phyloP scores from a whole-genome alignment of 2,329 filamentous ascomycete species.

The Pseudonectria foliicola region DNA sequence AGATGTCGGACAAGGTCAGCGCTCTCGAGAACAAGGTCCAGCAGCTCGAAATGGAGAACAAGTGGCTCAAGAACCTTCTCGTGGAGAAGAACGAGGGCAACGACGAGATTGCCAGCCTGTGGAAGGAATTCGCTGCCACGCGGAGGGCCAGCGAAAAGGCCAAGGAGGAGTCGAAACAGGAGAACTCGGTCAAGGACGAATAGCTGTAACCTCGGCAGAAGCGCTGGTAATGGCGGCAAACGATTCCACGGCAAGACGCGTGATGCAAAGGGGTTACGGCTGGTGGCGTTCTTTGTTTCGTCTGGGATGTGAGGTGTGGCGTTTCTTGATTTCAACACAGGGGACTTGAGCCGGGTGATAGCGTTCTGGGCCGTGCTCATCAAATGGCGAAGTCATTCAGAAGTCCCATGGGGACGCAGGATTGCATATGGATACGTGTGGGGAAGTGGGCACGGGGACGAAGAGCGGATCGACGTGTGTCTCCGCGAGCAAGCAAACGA shows the following conservation, averaged over 20 bases:
- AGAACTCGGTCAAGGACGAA: conserved; percentile 19
- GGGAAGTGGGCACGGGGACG: no score
- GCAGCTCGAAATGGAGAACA: conserved; percentile 76
- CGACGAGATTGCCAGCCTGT: conserved; percentile 43
- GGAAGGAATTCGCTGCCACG: conserved; percentile 40
- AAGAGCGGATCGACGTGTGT: no score
- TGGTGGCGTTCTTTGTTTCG: conserved; percentile 17
- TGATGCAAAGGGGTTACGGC: conserved; percentile 8
- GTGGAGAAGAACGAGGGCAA: conserved; percentile 71
- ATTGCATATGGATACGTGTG: no score
- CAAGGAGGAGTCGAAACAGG: conserved; percentile 22
- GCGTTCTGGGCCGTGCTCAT: no score
- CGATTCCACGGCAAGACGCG: conserved; percentile 10
- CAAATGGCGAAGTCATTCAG: no score
- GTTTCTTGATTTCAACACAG: conserved; percentile 14
- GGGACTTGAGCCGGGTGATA: no score
- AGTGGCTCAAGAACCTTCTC: conserved; percentile 72
- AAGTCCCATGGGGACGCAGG: no score
- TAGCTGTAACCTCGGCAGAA: conserved; percentile 9
- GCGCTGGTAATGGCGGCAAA: conserved; percentile 2
- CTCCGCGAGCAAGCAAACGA: no score
- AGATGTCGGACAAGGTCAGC: conserved; percentile 73
- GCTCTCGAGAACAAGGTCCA: conserved; percentile 65
- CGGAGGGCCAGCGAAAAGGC: conserved; percentile 29
- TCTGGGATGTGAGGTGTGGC: conserved; percentile 15